Evolutionary conservation across 768 basidiomycete species (phyloP), one percentile per base, ranked within the genome.

Genomic region (Lactarius sanguifluus): DNA sequence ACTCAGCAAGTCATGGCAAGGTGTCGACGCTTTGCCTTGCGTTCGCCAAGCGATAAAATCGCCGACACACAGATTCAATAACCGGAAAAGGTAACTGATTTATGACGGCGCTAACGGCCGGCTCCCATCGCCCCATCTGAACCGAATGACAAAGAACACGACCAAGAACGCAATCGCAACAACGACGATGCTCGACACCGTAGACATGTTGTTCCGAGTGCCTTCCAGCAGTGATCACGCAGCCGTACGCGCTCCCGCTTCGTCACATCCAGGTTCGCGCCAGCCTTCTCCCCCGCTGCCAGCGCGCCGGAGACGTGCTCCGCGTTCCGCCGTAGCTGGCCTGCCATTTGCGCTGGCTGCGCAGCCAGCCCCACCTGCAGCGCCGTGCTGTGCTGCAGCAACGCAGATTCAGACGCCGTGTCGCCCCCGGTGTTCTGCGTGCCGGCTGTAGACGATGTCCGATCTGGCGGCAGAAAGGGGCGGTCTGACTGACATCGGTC

Each of bases 301-400:
- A 81, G 78, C 5, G 79, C 8, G 72, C 74, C 2, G 71, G 68
- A 1, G 34, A 34, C 34, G 34, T 34, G 34, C 34, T 34, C 34
- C 34, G 34, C 34, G 34, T 34, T 75, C 64, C 75, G 66, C 69
- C 28, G 66, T 58, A 98, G 79, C 13, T 94, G 93, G 13, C 86
- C 80, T 0, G 94, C 93, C 96, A 98, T 98, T 64, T 85, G 76
- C 0, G 86, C 87, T 30, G 96, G 84, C 72, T 92, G 89, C 10
- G 80, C 79, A 0, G 90, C 83, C 56, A 96, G 84, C 28, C 91
- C 85, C 59, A 91, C 84, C 30, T 95, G 92, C 3, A 90, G 77
- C 0, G 82, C 80, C 8, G 8, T 34, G 9, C 32, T 34, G 12
- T 13, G 12, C 36, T 34, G 34, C 8, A 9, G 34, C 9, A 9